These are phyloP conservation scores for Haberlea rhodopensis DNA, from an alignment of 257 asterid species.

Conservation along the genomic window DNA sequence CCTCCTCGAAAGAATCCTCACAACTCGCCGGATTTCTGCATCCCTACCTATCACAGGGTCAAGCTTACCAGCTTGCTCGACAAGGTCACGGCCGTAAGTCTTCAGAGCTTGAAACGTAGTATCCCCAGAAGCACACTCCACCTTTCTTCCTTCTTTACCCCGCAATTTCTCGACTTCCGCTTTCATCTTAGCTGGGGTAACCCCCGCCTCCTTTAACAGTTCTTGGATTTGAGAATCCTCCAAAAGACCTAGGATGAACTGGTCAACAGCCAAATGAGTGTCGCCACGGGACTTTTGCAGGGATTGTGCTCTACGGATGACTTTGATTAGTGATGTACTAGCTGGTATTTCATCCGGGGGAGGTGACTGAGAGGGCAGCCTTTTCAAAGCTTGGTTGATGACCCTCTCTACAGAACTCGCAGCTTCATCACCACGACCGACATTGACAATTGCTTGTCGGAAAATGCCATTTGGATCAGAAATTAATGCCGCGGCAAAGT, in stretches of 20 bases:
- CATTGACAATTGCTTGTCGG: conserved; percentile 56
- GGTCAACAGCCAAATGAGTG: conserved; percentile 63
- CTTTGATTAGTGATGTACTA: conserved; percentile 57
- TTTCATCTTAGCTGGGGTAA: conserved; percentile 43
- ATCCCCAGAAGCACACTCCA: conserved; percentile 75
- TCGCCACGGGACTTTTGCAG: conserved; percentile 55
- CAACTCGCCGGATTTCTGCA: conserved; percentile 61
- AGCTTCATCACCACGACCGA: conserved; percentile 51
- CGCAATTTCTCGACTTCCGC: conserved; percentile 58
- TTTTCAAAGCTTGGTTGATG: conserved; percentile 49
- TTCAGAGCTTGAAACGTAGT: conserved; percentile 52
- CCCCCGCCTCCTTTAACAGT: conserved; percentile 55
- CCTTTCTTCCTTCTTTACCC: conserved; percentile 60
- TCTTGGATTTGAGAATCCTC: conserved; percentile 63
- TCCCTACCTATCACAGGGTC: conserved; percentile 75
- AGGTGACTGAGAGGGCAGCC: conserved; percentile 56
- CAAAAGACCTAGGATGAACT: conserved; percentile 54
- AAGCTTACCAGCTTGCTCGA: conserved; percentile 70
- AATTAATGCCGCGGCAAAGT: conserved; percentile 50
- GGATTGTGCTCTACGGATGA: conserved; percentile 59
- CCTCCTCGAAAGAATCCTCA: conserved; percentile 61
- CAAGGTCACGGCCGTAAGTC: conserved; percentile 69
- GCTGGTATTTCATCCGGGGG: conserved; percentile 65
- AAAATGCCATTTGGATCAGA: conserved; percentile 53
- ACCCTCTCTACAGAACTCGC: conserved; percentile 48